A percentile compares a stretch with the other conserved stretches of the same genome.
These are phyloP conservation scores for Eimeria necatrix DNA, from an alignment of 169 alveolate species.

Conservation along the genomic window DNA sequence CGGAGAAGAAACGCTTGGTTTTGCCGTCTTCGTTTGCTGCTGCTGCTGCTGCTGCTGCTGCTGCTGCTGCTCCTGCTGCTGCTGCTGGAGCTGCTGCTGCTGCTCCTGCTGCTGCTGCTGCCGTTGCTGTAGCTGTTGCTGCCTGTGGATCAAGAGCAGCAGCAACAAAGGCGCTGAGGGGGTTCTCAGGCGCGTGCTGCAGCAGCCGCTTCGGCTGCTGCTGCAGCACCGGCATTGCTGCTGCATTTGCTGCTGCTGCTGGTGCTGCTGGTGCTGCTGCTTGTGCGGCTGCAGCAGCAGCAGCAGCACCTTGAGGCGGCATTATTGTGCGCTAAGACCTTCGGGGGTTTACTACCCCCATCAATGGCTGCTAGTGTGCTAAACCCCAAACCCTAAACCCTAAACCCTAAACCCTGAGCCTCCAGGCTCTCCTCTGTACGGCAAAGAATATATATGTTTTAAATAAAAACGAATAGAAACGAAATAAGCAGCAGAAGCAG, in stretches of 20 bases:
- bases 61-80: background rate
- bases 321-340: no score
- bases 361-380: no score
- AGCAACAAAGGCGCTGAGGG: conserved; percentile 12
- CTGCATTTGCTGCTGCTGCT: background rate
- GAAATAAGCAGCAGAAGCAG: background rate
- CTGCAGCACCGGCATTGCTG: background rate
- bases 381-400: background rate
- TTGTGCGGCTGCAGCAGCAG: no score
- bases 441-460: background rate
- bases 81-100: background rate
- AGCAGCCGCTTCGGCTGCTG: conserved; percentile 1
- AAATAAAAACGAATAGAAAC: background rate
- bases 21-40: background rate
- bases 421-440: background rate
- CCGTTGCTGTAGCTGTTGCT: background rate
- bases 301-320: no score
- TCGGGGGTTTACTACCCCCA: no score
- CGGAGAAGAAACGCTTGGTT: background rate
- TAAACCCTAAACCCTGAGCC: conserved; percentile 13
- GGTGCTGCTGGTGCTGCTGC: no score
- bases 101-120: background rate
- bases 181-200: background rate
- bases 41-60: conserved; percentile 27
- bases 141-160: conserved; percentile 19